These are phyloP conservation scores for Phytophthora megakarya DNA, from an alignment of 352 stramenopile species.

Conservation along the genomic window DNA sequence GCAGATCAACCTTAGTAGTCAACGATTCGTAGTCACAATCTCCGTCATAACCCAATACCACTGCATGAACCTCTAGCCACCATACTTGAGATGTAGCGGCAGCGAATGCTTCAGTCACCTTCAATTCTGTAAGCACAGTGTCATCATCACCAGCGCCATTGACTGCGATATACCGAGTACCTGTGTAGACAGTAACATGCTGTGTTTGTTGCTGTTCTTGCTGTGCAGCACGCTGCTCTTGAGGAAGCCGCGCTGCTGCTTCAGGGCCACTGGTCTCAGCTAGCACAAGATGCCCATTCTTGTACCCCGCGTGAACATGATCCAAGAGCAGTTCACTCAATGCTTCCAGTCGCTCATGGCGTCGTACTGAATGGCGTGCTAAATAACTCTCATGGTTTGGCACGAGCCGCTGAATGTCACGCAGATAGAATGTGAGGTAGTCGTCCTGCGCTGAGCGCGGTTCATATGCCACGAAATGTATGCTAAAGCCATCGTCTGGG, in stretches of 20 bases:
- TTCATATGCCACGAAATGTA: constrained; percentile 47
- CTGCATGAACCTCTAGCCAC: constrained; percentile 64
- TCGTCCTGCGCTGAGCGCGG: constrained; percentile 37
- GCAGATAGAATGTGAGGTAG: constrained; percentile 57
- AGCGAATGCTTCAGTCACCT: constrained; percentile 60
- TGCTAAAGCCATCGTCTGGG: constrained; percentile 30
- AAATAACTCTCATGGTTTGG: constrained; percentile 53
- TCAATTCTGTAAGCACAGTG: constrained; percentile 40
- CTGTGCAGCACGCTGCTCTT: constrained; percentile 17
- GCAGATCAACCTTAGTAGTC: constrained; percentile 40
- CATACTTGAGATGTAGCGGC: constrained; percentile 56
- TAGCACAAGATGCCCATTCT: constrained; percentile 70
- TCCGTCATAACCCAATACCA: constrained; percentile 23
- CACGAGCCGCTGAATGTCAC: constrained; percentile 51
- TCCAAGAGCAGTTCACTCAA: constrained; percentile 54
- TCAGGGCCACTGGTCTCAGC: constrained; percentile 39
- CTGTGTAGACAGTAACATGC: constrained; percentile 53
- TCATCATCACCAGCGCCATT: not conserved
- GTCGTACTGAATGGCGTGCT: constrained; percentile 28
- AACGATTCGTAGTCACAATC: constrained; percentile 18
- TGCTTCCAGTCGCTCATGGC: constrained; percentile 42
- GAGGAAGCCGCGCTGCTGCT: constrained; percentile 21
- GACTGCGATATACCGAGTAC: constrained; percentile 43
- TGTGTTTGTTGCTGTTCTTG: constrained; percentile 29
- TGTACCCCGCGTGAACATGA: constrained; percentile 63